Evolutionary conservation across 495 filamentous ascomycete genomes (phyloP).

Genomic region (Penicillium simplicissimum): DNA sequence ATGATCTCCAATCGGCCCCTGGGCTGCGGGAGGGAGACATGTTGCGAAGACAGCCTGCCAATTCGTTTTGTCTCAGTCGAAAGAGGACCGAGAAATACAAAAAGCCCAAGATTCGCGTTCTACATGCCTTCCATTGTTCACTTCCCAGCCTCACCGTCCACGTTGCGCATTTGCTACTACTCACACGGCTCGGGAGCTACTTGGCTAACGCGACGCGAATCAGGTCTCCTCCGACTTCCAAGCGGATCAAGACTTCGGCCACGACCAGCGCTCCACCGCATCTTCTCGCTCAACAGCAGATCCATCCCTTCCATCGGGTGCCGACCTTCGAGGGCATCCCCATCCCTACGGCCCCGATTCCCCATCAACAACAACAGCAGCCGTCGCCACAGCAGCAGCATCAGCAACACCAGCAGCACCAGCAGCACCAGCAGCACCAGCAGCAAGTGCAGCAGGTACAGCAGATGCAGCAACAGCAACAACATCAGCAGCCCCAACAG

Average conservation of each 20-base stretch:
- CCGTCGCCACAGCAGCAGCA: slow-evolving; percentile 33
- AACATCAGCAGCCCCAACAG: slow-evolving; percentile 23
- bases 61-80: neutral
- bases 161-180: neutral
- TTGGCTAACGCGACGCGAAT: neutral
- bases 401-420: slow-evolving; percentile 26
- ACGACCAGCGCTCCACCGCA: slow-evolving; percentile 40
- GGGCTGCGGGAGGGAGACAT: slow-evolving; percentile 29
- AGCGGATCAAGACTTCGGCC: slow-evolving; percentile 47
- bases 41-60: neutral
- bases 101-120: slow-evolving; percentile 16
- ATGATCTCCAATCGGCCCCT: slow-evolving; percentile 31
- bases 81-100: neutral
- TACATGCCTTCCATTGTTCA: slow-evolving; percentile 3
- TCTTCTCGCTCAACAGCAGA: slow-evolving; percentile 46
- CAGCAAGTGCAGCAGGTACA: slow-evolving; percentile 29
- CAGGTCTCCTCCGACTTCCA: slow-evolving; percentile 47
- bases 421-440: slow-evolving; percentile 32
- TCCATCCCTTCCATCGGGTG: slow-evolving; percentile 43
- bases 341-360: slow-evolving; percentile 40
- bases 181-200: neutral
- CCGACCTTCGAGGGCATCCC: slow-evolving; percentile 44
- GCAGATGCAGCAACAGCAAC: slow-evolving; percentile 26
- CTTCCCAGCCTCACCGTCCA: slow-evolving; percentile 5
- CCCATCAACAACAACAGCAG: slow-evolving; percentile 36